These are phyloP conservation scores for Akanthomyces dipterigenus DNA, from an alignment of 2,329 filamentous ascomycete genomes.

Conservation along the genomic window DNA sequence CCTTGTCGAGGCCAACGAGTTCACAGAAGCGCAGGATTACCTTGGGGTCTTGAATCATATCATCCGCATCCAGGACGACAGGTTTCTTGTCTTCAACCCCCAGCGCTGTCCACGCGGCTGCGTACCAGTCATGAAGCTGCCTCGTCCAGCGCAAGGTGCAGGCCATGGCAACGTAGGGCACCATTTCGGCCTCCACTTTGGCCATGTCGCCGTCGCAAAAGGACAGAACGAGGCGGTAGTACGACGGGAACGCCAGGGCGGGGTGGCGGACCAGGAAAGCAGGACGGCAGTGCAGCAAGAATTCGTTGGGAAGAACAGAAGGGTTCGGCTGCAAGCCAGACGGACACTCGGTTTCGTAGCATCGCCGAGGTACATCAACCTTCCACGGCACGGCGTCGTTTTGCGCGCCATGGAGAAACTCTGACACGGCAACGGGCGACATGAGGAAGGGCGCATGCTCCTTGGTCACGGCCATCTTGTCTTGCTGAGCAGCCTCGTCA, in stretches of 20 bases:
- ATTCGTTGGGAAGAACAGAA: conserved; percentile 29
- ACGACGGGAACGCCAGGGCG: conserved; percentile 29
- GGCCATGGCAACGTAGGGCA: background rate
- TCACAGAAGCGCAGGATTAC: background rate
- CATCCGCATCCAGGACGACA: background rate
- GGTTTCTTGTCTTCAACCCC: background rate
- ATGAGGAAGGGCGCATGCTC: background rate
- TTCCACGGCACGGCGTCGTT: background rate
- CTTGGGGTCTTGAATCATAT: background rate
- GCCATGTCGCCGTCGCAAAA: background rate
- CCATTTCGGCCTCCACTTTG: background rate
- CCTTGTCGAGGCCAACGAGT: background rate
- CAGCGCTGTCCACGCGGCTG: background rate
- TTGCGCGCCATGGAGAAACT: background rate
- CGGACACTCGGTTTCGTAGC: background rate
- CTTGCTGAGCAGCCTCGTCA: background rate
- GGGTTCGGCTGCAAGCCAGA: conserved; percentile 17
- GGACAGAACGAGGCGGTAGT: conserved; percentile 7
- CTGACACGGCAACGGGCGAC: background rate
- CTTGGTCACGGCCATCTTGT: background rate
- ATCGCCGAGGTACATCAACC: background rate
- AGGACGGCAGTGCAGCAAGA: conserved; percentile 25
- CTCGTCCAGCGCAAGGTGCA: conserved; percentile 8
- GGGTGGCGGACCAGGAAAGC: conserved; percentile 33
- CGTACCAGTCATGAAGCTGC: conserved; percentile 5